phyloP scores from a whole-genome alignment of 257 asterid genomes.

The Avicennia marina region DNA sequence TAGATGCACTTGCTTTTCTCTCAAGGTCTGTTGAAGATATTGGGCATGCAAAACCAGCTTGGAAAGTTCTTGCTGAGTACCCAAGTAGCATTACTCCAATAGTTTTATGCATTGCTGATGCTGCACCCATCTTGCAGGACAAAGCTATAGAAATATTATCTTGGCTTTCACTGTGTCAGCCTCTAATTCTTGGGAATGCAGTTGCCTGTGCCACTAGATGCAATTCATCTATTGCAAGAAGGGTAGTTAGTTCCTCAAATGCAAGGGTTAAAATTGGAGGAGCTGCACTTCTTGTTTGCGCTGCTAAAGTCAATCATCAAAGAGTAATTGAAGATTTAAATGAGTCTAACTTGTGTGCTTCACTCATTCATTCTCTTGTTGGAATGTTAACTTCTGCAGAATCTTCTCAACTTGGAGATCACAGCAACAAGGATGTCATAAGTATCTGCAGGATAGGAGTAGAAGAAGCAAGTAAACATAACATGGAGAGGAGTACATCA shows the following conservation, averaged over 20 bases:
- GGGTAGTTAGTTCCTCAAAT: constrained; percentile 65
- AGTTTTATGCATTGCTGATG: constrained; percentile 75
- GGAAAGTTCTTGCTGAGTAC: constrained; percentile 84
- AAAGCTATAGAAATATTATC: constrained; percentile 82
- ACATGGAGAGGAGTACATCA: constrained; percentile 53
- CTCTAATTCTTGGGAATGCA: constrained; percentile 60
- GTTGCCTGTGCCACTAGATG: constrained; percentile 71
- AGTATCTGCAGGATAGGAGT: constrained; percentile 60
- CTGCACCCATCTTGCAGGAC: constrained; percentile 77
- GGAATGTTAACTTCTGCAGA: constrained; percentile 57
- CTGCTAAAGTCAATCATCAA: constrained; percentile 76
- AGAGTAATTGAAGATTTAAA: constrained; percentile 73
- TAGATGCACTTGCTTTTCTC: constrained; percentile 85
- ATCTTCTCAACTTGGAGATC: constrained; percentile 44
- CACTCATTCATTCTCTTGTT: constrained; percentile 75
- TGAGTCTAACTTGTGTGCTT: constrained; percentile 51
- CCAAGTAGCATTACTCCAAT: constrained; percentile 75
- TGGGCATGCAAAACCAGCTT: constrained; percentile 69
- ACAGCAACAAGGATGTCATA: constrained; percentile 43
- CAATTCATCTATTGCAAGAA: constrained; percentile 59
- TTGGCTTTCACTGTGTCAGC: constrained; percentile 69
- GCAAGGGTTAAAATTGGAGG: constrained; percentile 79
- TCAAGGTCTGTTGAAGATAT: constrained; percentile 54
- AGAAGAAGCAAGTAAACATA: constrained; percentile 40
- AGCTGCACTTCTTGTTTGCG: constrained; percentile 86